These are phyloP conservation scores for Naegleria fowleri DNA, from an alignment of 208 protist genomes.

Conservation along the genomic window DNA sequence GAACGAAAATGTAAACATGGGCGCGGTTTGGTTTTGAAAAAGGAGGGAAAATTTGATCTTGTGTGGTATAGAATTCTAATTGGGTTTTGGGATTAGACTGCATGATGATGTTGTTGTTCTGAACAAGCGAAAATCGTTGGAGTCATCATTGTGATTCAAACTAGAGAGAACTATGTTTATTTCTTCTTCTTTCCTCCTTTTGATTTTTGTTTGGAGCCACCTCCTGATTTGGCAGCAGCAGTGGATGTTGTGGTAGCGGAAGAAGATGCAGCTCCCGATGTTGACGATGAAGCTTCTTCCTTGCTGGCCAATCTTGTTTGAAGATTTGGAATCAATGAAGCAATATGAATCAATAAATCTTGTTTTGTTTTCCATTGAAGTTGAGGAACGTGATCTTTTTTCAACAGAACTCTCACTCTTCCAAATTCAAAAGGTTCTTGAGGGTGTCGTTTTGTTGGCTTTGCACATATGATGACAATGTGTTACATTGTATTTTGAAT, in stretches of 20 bases:
- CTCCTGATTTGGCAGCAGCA: neutral
- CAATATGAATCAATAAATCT: neutral
- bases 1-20: too few relatives aligned
- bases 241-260: neutral
- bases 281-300: neutral
- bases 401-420: constrained; percentile 8
- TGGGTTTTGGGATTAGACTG: neutral
- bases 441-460: neutral
- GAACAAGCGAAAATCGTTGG: neutral
- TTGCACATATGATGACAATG: neutral
- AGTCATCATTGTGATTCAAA: neutral
- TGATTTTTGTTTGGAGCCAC: neutral
- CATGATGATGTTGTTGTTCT: neutral
- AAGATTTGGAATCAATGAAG: neutral
- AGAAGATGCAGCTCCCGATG: neutral
- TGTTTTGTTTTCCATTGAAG: neutral
- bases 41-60: too few relatives aligned
- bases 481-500: neutral
- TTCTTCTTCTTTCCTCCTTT: neutral
- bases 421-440: neutral
- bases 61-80: too few relatives aligned
- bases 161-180: too few relatives aligned
- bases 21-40: too few relatives aligned
- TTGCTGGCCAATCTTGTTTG: neutral
- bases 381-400: neutral